Percentiles rank a stretch among this genome's conserved stretches.
Evolutionary conservation across 495 filamentous ascomycete genomes (phyloP).

Genomic region (Neurospora tetraspora): DNA sequence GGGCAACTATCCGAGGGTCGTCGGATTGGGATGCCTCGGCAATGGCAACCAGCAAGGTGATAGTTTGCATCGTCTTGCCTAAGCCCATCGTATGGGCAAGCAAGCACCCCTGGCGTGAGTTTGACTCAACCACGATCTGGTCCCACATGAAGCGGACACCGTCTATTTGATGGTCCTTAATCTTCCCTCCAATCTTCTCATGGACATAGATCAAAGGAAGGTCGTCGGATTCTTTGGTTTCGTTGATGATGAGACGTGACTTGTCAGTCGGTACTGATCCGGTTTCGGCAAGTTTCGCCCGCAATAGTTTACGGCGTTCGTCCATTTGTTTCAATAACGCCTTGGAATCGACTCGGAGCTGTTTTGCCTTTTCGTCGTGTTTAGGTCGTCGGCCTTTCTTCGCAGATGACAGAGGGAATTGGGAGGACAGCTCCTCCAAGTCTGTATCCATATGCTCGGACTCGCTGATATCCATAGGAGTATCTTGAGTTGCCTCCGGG

Average conservation of each 20-base stretch:
- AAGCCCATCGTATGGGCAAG: constrained; percentile 91
- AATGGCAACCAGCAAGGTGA: constrained; percentile 70
- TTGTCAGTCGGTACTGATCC: constrained; percentile 32
- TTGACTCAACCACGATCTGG: constrained; percentile 50
- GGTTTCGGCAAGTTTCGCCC: constrained; percentile 26
- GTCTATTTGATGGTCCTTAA: constrained; percentile 48
- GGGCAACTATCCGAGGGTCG: constrained; percentile 43
- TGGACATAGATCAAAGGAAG: constrained; percentile 43
- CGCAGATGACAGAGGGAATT: constrained; percentile 6
- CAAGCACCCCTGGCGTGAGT: constrained; percentile 59
- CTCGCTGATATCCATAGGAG: neutral
- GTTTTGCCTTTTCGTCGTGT: constrained; percentile 37
- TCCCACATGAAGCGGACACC: constrained; percentile 90
- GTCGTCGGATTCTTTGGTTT: constrained; percentile 47
- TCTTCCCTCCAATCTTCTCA: constrained; percentile 33
- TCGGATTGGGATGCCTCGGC: constrained; percentile 50
- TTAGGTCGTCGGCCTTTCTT: constrained; percentile 39
- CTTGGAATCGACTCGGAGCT: constrained; percentile 36
- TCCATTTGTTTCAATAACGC: constrained; percentile 36
- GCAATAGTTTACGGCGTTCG: constrained; percentile 38
- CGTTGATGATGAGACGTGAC: constrained; percentile 55
- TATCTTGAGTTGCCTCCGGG: neutral
- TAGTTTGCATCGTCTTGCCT: constrained; percentile 87
- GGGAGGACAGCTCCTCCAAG: constrained; percentile 1
- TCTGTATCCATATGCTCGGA: constrained; percentile 3